Conservation (phyloP, 2,329 filamentous ascomycete species). For the Rutstroemia sp. region DNA sequence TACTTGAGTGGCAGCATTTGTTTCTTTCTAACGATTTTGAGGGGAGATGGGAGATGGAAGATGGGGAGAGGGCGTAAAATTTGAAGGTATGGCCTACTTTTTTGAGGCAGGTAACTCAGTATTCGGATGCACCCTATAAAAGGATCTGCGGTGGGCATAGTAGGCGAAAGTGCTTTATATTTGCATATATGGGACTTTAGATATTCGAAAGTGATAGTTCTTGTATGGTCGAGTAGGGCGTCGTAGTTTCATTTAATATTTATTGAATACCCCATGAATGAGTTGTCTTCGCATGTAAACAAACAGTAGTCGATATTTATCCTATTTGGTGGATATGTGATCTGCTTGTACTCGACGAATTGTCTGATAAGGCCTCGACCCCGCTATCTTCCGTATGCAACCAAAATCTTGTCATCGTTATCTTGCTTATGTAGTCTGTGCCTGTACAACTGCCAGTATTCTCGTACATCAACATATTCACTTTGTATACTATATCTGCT, state of each 20-base stretch:
- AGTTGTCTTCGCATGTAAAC: not conserved
- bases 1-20: not conserved
- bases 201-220: not conserved
- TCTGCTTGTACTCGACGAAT: not conserved
- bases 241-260: slow-evolving; percentile 4
- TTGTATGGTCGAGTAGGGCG: slow-evolving; percentile 9
- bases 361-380: slow-evolving; percentile 5
- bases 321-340: no score
- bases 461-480: no score
- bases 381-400: slow-evolving; percentile 1
- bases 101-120: not conserved
- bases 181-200: slow-evolving; percentile 11
- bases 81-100: not conserved
- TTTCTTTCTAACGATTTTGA: slow-evolving; percentile 2
- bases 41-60: no score
- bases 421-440: no score
- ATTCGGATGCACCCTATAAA: not conserved
- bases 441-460: no score
- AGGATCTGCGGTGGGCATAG: slow-evolving; percentile 1
- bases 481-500: no score
- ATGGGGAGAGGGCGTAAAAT: not conserved
- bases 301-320: not conserved
- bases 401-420: not conserved
- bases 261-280: slow-evolving; percentile 7
- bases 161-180: not conserved